Conservation (phyloP, 2,329 filamentous ascomycete genomes). For the Onygenales sp. region DNA sequence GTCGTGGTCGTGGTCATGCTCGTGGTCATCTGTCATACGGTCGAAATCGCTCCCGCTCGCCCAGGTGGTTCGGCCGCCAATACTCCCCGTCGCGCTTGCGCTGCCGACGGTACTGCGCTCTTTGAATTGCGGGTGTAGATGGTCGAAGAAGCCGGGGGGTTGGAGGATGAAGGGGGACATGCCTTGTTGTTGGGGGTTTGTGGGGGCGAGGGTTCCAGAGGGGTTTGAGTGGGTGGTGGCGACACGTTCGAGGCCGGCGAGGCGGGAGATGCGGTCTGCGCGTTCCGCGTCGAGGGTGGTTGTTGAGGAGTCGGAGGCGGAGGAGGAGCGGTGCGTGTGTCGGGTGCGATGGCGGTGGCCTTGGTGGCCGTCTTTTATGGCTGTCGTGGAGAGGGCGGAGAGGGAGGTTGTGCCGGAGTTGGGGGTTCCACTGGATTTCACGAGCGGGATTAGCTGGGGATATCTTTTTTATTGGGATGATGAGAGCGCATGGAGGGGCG, state of each 20-base stretch:
- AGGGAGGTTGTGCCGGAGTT: constrained; percentile 89
- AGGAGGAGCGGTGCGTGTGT: constrained; percentile 46
- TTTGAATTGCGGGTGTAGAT: constrained; percentile 42
- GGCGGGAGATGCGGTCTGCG: constrained; percentile 86
- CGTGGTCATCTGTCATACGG: constrained; percentile 30
- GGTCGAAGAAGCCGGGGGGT: constrained; percentile 64
- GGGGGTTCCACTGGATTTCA: constrained; percentile 63
- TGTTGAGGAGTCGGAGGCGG: constrained; percentile 48
- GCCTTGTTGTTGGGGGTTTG: not conserved
- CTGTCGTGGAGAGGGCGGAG: constrained; percentile 82
- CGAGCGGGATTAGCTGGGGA: not conserved
- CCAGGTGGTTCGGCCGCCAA: constrained; percentile 58
- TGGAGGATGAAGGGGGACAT: not conserved
- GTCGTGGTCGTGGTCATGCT: constrained; percentile 43
- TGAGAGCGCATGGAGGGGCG: constrained; percentile 4
- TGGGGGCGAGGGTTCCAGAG: not conserved
- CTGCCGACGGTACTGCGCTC: constrained; percentile 84
- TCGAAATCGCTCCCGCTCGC: constrained; percentile 53
- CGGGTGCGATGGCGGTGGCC: constrained; percentile 59
- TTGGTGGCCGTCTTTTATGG: constrained; percentile 92
- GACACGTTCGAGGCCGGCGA: constrained; percentile 83
- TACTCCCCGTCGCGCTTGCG: constrained; percentile 72
- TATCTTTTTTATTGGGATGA: constrained; percentile 5
- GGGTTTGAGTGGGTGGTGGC: constrained; percentile 56
- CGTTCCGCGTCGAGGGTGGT: constrained; percentile 82